phyloP scores from a whole-genome alignment of 2,329 filamentous ascomycete genomes.

The Phyllosticta capitalensis region DNA sequence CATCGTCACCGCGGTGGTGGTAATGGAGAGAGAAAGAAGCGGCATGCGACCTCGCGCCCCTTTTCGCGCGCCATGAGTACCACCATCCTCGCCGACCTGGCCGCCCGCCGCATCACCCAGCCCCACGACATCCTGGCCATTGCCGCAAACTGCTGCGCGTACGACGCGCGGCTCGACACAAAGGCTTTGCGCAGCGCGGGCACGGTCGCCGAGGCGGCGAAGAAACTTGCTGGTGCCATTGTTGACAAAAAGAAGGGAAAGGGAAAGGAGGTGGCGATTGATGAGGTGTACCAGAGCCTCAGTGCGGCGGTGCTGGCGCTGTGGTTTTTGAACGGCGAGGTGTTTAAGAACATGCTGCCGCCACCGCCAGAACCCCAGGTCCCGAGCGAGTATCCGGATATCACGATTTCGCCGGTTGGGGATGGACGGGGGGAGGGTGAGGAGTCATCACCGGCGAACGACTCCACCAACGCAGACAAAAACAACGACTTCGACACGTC shows the following conservation, averaged over 20 bases:
- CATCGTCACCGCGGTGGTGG: not conserved
- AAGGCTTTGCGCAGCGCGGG: not conserved
- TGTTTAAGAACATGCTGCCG: conserved; percentile 6
- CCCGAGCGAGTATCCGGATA: not conserved
- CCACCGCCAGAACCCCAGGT: not conserved
- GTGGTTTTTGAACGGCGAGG: conserved; percentile 12
- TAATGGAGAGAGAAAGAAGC: not conserved
- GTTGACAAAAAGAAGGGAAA: not conserved
- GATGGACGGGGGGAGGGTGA: too few relatives aligned
- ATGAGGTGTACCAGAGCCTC: not conserved
- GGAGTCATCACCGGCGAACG: too few relatives aligned
- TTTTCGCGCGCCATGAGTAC: conserved; percentile 8
- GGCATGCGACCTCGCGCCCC: not conserved
- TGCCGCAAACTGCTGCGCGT: conserved; percentile 12
- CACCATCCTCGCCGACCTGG: conserved; percentile 9
- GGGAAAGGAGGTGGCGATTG: not conserved
- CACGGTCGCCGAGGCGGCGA: not conserved
- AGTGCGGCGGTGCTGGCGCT: conserved; percentile 11
- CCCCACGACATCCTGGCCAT: conserved; percentile 11
- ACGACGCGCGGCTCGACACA: conserved; percentile 8
- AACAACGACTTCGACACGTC: not conserved
- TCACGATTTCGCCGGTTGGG: not conserved
- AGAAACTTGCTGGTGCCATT: not conserved
- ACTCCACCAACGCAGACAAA: too few relatives aligned
- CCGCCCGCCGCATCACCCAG: conserved; percentile 6